Base-by-base conservation (phyloP, 1,139 yeast species). In the Kluyveromyces sp. region DNA sequence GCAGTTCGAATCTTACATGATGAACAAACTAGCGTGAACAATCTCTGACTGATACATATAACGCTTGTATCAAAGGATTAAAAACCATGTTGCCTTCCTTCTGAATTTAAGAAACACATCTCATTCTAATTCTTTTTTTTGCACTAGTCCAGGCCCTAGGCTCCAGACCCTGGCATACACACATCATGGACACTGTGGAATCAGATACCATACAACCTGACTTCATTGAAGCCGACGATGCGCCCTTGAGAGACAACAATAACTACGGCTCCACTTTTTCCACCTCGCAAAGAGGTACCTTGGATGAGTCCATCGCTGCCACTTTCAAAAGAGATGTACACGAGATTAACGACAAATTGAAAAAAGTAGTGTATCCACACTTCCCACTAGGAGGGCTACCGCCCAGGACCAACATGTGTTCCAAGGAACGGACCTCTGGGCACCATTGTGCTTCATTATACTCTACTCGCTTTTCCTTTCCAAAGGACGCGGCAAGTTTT, bases 71-170 rank as follows among this genome's bases (percentile, higher is more conserved):
- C 53, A 49, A 50, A 54, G 53, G 66, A 62, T 61, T 62, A 61
- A 55, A 62, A 63, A 61, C 55, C 62, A 53, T 59, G 67, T 63
- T 63, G 67, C 67, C 66, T 63, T 63, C 67, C 67, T 63, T 62
- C 67, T 63, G 67, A 63, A 45, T 43, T 45, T 45, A 43, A 36
- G 41, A 42, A 25, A 33, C 31, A 25, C 8, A 33, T 21, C 7
- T 10, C 34, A 10, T 4, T 33, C 15, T 33, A 7, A 35, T 35
- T 41, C 42, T 31, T 45, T 46, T 47, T 38, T 29, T 38, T 5
- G 29, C 38, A 25, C n/a, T 7, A n/a, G n/a, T n/a, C n/a, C n/a
- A n/a, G 7, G 4, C 7, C 15, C 21, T 2, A 21, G 21, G 6
- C 37, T 2, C 5, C 5, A 5, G 37, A 35, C 10, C 21, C 25